Base-by-base conservation (phyloP, 208 protist genomes). In the Herpetomonas samuelpessoai region DNA sequence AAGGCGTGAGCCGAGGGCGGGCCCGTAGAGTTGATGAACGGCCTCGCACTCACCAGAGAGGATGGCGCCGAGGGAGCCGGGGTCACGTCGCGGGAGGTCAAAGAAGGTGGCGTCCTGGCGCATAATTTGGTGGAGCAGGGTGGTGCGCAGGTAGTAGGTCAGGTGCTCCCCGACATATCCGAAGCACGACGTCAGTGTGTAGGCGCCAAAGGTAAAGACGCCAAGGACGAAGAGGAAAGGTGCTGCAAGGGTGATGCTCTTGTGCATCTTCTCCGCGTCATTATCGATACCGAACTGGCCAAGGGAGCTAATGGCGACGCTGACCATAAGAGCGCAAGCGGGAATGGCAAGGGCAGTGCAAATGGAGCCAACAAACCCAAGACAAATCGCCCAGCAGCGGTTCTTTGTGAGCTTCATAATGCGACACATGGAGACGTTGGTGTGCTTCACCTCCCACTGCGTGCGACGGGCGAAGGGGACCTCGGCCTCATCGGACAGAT, bases 91-190 rank as follows among this genome's bases (percentile, higher is more conserved):
- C 2, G 77, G 80, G 41, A 72, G 86, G 60, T 94, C 87, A 52
- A 92, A 94, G 70, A 92, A 94, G 68, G 55, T 86, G 77, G 89
- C 86, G 62, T 94, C 87, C 58, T 94, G 87, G 1, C 83, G 76
- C 10, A 93, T 56, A 25, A 93, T 86, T 48, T 86, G 71, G n/a
- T 57, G 61, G 59, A 90, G 86, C 2, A 93, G 75, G 58, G 77
- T 63, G 2, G 73, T 68, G 49, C 86, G 82, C 18, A 93, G 61
- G 49, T 69, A 62, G 47, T 76, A 83, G 26, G 86, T 93, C 38
- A 93, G 55, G 54, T 77, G 68, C 65, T 90, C 77, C 9, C 86
- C 86, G 0, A 76, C 80, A 65, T 86, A 88, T 48, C 82, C 82
- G 71, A 86, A 90, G 65, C 89, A 81, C 35, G 48, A 65, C 39